phyloP scores from a whole-genome alignment of 129 eudicot species.

The Lactuca saligna region DNA sequence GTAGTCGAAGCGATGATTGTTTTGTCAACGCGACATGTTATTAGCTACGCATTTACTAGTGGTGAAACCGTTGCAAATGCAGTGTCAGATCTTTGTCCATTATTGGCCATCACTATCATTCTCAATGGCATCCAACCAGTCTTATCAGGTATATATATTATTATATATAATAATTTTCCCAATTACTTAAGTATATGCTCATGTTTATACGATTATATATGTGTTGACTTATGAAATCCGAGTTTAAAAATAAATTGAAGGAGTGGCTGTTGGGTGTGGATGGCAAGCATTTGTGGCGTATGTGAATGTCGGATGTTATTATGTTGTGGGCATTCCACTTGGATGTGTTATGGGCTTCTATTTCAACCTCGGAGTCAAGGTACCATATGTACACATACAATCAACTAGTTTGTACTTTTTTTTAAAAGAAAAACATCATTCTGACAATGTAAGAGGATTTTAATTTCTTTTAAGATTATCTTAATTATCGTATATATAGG shows the following conservation, averaged over 20 bases:
- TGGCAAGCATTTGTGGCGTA: constrained; percentile 97
- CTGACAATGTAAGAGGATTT: not conserved
- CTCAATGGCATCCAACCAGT: constrained; percentile 93
- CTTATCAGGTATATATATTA: constrained; percentile 74
- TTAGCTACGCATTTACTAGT: constrained; percentile 70
- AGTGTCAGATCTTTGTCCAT: constrained; percentile 85
- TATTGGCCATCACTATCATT: constrained; percentile 65
- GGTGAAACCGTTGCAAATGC: constrained; percentile 70
- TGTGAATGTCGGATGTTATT: constrained; percentile 88
- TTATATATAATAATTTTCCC: too few relatives aligned
- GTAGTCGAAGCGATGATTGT: constrained; percentile 47
- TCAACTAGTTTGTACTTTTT: not conserved
- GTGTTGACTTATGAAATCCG: not conserved
- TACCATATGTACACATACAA: constrained; percentile 5
- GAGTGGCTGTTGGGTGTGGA: constrained; percentile 93
- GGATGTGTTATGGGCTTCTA: constrained; percentile 76
- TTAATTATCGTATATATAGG: constrained; percentile 32
- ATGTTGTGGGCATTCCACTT: constrained; percentile 76
- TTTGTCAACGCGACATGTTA: constrained; percentile 49
- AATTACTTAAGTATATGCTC: not conserved
- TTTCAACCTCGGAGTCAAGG: constrained; percentile 80
- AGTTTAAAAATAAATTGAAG: constrained; percentile 20
- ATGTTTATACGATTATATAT: not conserved
- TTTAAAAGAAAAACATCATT: not conserved
- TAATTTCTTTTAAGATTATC: not conserved